Base-by-base conservation (phyloP, 257 asterid species). In the Petunia secreta region DNA sequence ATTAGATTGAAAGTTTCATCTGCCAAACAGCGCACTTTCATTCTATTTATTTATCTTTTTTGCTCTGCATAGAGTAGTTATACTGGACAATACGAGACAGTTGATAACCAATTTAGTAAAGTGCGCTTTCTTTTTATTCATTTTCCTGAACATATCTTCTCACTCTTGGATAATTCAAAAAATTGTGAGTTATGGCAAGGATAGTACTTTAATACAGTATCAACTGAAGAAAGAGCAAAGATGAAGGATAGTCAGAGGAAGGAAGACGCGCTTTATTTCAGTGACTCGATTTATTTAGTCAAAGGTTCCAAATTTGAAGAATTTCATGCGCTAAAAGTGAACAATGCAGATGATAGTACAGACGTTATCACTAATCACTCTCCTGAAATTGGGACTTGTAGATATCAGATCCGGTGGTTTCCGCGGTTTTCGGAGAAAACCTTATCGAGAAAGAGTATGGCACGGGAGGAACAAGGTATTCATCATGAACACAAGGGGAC, bases 401-500 rank as follows among this genome's bases (percentile, higher is more conserved):
- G 66, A 91, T 85, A 77, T 86, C 90, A 80, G 79, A 65, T 43
- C 89, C 93, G 2, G 94, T 83, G 76, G 83, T 73, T 74, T 93
- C 63, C 54, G 89, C 87, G 71, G 88, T 78, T 54, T 92, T 34
- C 3, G 97, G 94, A 7, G 87, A 88, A 57, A 96, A 80, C 83
- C 98, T 85, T 89, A 95, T 57, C 84, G 85, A 84, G 90, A 93
- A 95, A 77, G 92, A 84, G 86, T 91, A 92, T 13, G 96, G 92
- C 75, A 87, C 87, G 3, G 97, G 82, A 46, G 93, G 98, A 76
- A 93, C 88, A n/a, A 92, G 94, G 77, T 92, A 95, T 34, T 85
- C 80, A 11, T 92, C 96, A 39, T 93, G 98, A 59, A 95, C 97
- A 64, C 92, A 80, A 40, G 99, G 98, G 5, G 97, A 86, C 99